These are phyloP conservation scores for Globisporangium nodosum DNA, from an alignment of 352 stramenopile genomes.

Conservation along the genomic window DNA sequence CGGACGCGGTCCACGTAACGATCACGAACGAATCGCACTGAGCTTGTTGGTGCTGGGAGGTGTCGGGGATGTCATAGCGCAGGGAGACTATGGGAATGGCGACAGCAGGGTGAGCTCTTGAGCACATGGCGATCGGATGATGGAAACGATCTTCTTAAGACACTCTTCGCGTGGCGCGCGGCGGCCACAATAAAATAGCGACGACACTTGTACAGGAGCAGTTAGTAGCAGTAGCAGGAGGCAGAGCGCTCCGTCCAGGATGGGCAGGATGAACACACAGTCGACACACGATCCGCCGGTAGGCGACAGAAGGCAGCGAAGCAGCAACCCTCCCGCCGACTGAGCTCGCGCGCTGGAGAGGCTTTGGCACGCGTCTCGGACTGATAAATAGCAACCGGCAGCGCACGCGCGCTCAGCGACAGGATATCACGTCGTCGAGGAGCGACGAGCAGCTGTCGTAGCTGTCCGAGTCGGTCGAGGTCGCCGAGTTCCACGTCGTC, in stretches of 20 bases:
- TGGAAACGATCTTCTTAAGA: background rate
- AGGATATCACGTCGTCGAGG: conserved; percentile 27
- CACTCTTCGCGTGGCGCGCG: background rate
- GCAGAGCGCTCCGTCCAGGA: background rate
- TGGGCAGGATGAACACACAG: background rate
- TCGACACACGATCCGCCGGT: too few relatives aligned
- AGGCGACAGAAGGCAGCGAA: too few relatives aligned
- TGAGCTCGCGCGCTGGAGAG: background rate
- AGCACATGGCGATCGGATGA: too few relatives aligned
- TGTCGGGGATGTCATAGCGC: background rate
- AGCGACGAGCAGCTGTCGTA: conserved; percentile 18
- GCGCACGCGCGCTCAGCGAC: conserved; percentile 14
- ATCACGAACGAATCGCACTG: background rate
- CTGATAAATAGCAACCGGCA: conserved; percentile 12
- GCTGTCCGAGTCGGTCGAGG: background rate
- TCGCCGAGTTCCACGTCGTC: background rate
- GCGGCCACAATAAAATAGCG: background rate
- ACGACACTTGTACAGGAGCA: background rate
- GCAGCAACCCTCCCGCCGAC: background rate
- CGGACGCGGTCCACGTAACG: background rate
- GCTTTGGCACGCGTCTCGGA: background rate
- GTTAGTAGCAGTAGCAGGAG: background rate
- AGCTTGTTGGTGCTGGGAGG: background rate
- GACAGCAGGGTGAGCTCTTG: background rate
- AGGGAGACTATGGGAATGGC: background rate